Conservation (phyloP, 148 eudicot genomes). For the Diospyros kaki region DNA sequence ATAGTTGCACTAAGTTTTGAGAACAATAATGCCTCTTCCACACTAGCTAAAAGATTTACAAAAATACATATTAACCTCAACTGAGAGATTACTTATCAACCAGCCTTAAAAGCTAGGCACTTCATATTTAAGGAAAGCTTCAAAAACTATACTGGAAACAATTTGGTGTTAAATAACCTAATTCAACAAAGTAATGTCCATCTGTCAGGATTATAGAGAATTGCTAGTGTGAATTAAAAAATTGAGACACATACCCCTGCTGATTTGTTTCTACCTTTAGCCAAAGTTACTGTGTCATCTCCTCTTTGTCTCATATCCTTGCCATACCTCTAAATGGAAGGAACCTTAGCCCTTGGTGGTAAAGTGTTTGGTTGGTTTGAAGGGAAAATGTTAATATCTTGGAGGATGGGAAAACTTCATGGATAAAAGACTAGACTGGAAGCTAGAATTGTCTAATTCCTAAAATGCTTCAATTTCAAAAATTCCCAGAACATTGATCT, state of each 20-base stretch:
- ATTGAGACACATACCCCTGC: too few relatives aligned
- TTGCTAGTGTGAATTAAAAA: too few relatives aligned
- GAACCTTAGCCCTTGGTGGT: not conserved
- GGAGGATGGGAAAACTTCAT: not conserved
- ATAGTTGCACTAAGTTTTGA: not conserved
- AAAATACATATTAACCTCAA: too few relatives aligned
- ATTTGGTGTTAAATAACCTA: too few relatives aligned
- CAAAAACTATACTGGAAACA: not conserved
- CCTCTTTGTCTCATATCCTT: too few relatives aligned
- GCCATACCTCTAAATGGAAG: too few relatives aligned
- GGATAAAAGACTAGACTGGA: not conserved
- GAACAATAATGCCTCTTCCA: not conserved
- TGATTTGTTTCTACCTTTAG: too few relatives aligned
- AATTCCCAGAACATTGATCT: not conserved
- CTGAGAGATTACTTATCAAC: too few relatives aligned
- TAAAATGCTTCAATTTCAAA: not conserved
- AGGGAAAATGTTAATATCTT: not conserved
- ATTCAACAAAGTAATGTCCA: not conserved
- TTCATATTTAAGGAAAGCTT: not conserved
- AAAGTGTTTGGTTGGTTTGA: not conserved
- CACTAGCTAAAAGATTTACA: too few relatives aligned
- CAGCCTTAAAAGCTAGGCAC: not conserved
- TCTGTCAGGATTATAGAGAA: not conserved
- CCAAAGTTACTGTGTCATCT: too few relatives aligned
- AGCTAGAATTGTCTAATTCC: not conserved